phyloP scores from a whole-genome alignment of 257 asterid species.

The Orobanche coerulescens region DNA sequence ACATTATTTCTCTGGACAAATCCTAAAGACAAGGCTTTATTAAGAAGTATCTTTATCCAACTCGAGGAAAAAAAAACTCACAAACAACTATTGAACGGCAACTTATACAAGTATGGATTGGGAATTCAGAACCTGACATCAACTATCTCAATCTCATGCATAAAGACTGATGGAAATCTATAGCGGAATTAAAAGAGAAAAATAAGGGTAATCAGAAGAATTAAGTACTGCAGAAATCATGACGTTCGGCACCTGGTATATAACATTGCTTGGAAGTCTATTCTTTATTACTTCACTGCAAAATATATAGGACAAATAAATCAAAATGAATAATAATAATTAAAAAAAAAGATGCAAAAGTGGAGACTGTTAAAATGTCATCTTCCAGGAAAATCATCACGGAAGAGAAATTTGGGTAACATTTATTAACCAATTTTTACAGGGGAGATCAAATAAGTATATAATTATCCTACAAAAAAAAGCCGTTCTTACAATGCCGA shows the following conservation, averaged over 20 bases:
- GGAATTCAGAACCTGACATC: neutral
- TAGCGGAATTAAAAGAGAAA: too few species aligned
- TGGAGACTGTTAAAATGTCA: neutral
- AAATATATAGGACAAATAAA: constrained; percentile 3
- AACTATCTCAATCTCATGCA: neutral
- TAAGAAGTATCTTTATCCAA: neutral
- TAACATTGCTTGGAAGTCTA: constrained; percentile 39
- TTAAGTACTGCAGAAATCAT: constrained; percentile 10
- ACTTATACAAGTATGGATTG: neutral
- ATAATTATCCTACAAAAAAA: neutral
- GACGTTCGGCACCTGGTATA: constrained; percentile 62
- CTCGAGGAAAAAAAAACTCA: neutral
- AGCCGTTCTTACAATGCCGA: constrained; percentile 70
- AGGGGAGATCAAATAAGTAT: neutral
- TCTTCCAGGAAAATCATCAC: neutral
- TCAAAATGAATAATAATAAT: neutral
- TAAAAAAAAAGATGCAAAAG: constrained; percentile 4
- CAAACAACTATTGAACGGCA: neutral
- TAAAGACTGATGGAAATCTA: neutral
- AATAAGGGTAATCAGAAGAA: neutral
- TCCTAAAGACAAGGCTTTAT: neutral
- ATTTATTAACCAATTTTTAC: neutral
- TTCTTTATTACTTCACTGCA: constrained; percentile 79
- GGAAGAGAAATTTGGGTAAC: neutral
- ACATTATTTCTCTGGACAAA: neutral